Percentiles rank a stretch among this genome's conserved stretches.
Conservation (phyloP, 495 filamentous ascomycete genomes). For the Rhypophila decipiens region DNA sequence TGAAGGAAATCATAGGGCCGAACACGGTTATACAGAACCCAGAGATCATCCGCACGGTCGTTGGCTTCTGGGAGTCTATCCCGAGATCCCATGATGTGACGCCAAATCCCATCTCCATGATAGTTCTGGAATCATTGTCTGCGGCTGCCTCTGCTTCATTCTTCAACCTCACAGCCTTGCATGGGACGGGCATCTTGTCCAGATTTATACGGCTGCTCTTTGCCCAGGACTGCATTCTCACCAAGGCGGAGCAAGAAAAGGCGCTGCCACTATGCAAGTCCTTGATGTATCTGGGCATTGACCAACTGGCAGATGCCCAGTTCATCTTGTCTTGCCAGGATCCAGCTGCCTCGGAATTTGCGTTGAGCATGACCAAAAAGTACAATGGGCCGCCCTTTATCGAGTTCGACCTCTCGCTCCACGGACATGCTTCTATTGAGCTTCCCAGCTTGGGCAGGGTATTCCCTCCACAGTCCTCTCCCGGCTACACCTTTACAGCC, state of each 20-base stretch:
- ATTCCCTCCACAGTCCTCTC: constrained; percentile 67
- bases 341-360: constrained; percentile 59
- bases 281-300: constrained; percentile 64
- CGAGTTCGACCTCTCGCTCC: constrained; percentile 84
- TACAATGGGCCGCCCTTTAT: constrained; percentile 76
- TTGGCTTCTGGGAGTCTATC: constrained; percentile 60
- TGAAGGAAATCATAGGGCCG: constrained; percentile 44
- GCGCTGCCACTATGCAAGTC: constrained; percentile 54
- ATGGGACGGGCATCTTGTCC: constrained; percentile 69
- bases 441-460: constrained; percentile 71
- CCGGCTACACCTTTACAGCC: constrained; percentile 79
- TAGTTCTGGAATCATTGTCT: constrained; percentile 50
- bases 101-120: constrained; percentile 48
- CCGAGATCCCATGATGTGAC: constrained; percentile 35
- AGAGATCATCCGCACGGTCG: constrained; percentile 57
- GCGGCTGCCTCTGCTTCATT: constrained; percentile 54
- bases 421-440: constrained; percentile 86
- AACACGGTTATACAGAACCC: constrained; percentile 54
- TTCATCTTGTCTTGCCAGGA: constrained; percentile 62
- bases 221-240: constrained; percentile 35
- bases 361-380: constrained; percentile 62
- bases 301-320: constrained; percentile 69
- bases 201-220: constrained; percentile 66
- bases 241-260: constrained; percentile 46
- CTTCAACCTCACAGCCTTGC: constrained; percentile 69